Percentiles rank a stretch among this genome's conserved stretches.
phyloP scores from a whole-genome alignment of 345 rosid genomes.

The Ceriops tagal region DNA sequence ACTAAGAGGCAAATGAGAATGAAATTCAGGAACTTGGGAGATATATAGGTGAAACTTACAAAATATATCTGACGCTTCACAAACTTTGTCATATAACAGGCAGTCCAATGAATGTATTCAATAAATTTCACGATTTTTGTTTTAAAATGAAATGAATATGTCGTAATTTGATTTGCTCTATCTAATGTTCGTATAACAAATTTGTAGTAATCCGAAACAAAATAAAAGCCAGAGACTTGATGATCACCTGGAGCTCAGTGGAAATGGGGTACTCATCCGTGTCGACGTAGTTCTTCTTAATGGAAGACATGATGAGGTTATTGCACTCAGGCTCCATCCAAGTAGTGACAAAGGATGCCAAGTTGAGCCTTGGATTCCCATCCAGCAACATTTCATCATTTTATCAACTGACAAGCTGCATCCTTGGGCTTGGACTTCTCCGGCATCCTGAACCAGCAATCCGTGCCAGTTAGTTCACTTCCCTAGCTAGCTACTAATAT shows the following conservation, averaged over 20 bases:
- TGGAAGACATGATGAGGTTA: conserved; percentile 15
- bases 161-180: no score
- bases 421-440: conserved; percentile 16
- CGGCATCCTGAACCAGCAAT: conserved; percentile 13
- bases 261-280: conserved; percentile 16
- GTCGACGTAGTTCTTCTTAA: conserved; percentile 6
- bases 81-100: no score
- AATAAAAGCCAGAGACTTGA: background rate
- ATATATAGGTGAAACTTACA: no score
- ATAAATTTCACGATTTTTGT: no score
- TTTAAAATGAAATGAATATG: no score
- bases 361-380: conserved; percentile 24
- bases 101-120: no score
- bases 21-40: no score
- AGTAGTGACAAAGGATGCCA: conserved; percentile 17
- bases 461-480: background rate
- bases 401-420: conserved; percentile 11
- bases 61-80: no score
- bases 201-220: background rate
- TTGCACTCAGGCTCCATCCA: conserved; percentile 16
- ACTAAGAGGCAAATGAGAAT: no score
- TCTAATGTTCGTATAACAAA: no score
- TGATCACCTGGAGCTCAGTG: conserved; percentile 18
- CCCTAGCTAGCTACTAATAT: background rate
- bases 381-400: conserved; percentile 14